Conservation (phyloP, 2,329 filamentous ascomycete genomes). For the Fusarium sp. region DNA sequence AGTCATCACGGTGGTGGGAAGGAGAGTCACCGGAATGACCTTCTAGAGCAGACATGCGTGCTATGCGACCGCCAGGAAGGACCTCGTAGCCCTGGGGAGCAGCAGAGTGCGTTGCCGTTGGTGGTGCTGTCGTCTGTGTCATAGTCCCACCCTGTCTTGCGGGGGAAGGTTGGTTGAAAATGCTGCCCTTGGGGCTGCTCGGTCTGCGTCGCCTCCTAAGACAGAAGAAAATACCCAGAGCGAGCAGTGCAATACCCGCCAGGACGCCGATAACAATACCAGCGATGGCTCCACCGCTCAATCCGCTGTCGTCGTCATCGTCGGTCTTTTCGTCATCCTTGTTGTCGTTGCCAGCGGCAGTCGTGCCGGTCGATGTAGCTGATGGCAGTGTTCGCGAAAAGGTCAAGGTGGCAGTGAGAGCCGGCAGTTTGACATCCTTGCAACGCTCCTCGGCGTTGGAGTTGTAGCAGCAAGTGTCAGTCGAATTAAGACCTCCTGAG, state of each 20-base stretch:
- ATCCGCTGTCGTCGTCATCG: slow-evolving; percentile 44
- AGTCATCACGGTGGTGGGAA: slow-evolving; percentile 59
- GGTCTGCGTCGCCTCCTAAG: slow-evolving; percentile 63
- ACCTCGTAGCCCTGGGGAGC: slow-evolving; percentile 73
- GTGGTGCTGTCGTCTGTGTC: slow-evolving; percentile 45
- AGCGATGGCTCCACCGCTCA: slow-evolving; percentile 90
- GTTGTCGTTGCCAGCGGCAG: slow-evolving; percentile 28
- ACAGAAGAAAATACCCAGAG: slow-evolving; percentile 75
- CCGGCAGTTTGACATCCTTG: slow-evolving; percentile 79
- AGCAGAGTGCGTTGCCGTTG: slow-evolving; percentile 29
- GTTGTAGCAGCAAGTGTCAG: slow-evolving; percentile 93
- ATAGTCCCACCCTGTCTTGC: slow-evolving; percentile 61
- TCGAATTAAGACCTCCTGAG: slow-evolving; percentile 86
- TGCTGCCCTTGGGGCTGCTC: slow-evolving; percentile 73
- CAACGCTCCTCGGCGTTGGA: slow-evolving; percentile 81
- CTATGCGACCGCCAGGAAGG: slow-evolving; percentile 87
- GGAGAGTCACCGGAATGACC: slow-evolving; percentile 73
- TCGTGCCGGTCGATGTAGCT: slow-evolving; percentile 40
- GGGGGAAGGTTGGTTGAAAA: slow-evolving; percentile 92
- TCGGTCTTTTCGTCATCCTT: slow-evolving; percentile 31
- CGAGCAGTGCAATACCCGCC: slow-evolving; percentile 75
- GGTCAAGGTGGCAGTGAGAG: slow-evolving; percentile 75
- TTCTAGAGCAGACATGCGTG: slow-evolving; percentile 95
- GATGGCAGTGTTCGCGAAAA: slow-evolving; percentile 61
- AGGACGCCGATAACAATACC: slow-evolving; percentile 89